phyloP scores from a whole-genome alignment of 2,329 filamentous ascomycete genomes.

The Xylariaceae sp. region DNA sequence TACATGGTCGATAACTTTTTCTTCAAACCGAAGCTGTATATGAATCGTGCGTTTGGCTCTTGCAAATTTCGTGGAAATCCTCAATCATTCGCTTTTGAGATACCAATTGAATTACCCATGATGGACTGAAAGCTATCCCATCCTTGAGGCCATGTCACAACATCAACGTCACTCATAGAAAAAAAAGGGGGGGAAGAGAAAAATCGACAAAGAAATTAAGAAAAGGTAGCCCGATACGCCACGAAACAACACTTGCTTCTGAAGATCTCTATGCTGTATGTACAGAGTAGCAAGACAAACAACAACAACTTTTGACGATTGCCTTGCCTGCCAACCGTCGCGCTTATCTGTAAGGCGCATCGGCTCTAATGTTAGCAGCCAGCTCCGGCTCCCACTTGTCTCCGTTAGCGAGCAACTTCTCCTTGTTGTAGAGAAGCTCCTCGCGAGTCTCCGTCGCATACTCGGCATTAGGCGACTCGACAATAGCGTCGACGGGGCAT shows the following conservation, averaged over 20 bases:
- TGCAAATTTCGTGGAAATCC: too few relatives aligned
- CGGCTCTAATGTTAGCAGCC: constrained; percentile 83
- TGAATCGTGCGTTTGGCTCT: too few relatives aligned
- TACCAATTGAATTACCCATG: background rate
- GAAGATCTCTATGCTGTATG: constrained; percentile 14
- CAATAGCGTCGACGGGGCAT: constrained; percentile 91
- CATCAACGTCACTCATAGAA: background rate
- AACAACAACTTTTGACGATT: background rate
- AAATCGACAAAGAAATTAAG: background rate
- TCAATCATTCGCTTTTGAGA: background rate
- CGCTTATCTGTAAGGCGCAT: constrained; percentile 79
- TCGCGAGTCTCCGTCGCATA: constrained; percentile 69
- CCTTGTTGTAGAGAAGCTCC: constrained; percentile 96
- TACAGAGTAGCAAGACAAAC: constrained; percentile 14
- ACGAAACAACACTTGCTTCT: constrained; percentile 17
- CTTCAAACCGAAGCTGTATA: too few relatives aligned
- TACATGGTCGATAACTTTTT: too few relatives aligned
- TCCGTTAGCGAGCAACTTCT: constrained; percentile 82
- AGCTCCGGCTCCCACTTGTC: constrained; percentile 98
- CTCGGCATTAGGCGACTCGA: constrained; percentile 59
- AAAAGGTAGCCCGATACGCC: constrained; percentile 3
- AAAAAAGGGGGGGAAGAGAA: background rate
- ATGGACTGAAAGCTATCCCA: background rate
- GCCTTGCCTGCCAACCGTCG: background rate
- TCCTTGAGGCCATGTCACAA: background rate